Conservation (phyloP, 2,329 filamentous ascomycete species). For the Aspergillus fischeri region DNA sequence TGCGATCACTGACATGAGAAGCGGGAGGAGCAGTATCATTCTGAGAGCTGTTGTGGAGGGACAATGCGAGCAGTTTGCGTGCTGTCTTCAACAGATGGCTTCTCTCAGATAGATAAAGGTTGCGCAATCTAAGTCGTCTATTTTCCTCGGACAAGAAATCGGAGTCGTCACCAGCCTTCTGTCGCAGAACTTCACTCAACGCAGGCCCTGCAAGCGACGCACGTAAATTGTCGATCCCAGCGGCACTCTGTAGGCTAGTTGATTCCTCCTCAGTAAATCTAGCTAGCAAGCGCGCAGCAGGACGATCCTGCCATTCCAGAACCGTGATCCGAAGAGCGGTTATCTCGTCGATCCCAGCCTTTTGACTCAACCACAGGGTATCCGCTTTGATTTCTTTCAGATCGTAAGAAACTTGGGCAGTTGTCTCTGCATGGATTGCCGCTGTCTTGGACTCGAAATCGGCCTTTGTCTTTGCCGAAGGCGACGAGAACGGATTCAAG, state of each 20-base stretch:
- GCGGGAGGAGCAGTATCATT: constrained; percentile 8
- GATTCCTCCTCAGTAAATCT: constrained; percentile 74
- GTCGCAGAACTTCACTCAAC: constrained; percentile 32
- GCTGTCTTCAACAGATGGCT: constrained; percentile 63
- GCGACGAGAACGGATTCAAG: constrained; percentile 61
- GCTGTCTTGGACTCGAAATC: constrained; percentile 81
- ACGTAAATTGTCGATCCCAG: constrained; percentile 61
- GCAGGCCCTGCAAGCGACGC: constrained; percentile 48
- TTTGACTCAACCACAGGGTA: constrained; percentile 77
- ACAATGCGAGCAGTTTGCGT: constrained; percentile 45
- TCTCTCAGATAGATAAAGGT: constrained; percentile 68
- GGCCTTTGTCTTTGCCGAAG: constrained; percentile 61
- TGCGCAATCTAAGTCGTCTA: constrained; percentile 64
- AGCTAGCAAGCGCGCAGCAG: constrained; percentile 66
- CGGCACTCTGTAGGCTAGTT: constrained; percentile 69
- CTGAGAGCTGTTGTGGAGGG: constrained; percentile 22
- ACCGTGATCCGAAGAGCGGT: constrained; percentile 75
- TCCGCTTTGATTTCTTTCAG: constrained; percentile 79
- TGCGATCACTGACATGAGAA: constrained; percentile 10
- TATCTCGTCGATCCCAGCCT: constrained; percentile 73
- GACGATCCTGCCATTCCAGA: constrained; percentile 76
- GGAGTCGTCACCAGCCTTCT: constrained; percentile 26
- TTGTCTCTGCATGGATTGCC: constrained; percentile 75
- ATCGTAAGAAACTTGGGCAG: constrained; percentile 63
- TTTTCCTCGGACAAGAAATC: constrained; percentile 59